Conservation (phyloP, 148 eudicot species). For the Amaranthus hypochondriacus region DNA sequence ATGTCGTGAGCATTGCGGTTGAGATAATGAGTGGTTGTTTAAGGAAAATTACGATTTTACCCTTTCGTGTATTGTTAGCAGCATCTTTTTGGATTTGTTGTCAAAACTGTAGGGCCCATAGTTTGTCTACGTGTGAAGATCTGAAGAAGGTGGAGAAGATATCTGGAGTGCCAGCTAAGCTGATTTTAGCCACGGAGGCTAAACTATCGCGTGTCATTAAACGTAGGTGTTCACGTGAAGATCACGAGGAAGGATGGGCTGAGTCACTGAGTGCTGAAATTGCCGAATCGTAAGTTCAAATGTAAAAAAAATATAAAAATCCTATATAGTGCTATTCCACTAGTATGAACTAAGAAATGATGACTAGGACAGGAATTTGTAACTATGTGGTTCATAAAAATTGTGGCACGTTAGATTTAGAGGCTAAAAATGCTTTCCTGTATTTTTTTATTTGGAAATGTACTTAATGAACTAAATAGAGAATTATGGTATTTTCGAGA, state of each 20-base stretch:
- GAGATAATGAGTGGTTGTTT: constrained; percentile 20
- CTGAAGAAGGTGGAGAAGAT: constrained; percentile 48
- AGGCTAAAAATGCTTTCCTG: neutral
- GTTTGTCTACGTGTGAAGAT: constrained; percentile 25
- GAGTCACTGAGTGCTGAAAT: constrained; percentile 15
- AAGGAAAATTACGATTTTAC: constrained; percentile 29
- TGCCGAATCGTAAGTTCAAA: neutral
- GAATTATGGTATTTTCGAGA: neutral
- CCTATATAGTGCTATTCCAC: neutral
- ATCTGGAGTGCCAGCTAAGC: constrained; percentile 59
- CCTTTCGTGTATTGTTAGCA: constrained; percentile 44
- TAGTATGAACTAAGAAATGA: neutral
- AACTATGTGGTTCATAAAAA: neutral
- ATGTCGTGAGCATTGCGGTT: constrained; percentile 25
- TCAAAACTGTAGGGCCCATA: neutral
- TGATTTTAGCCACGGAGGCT: constrained; percentile 39
- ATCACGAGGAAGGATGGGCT: constrained; percentile 62
- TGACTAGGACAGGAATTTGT: neutral
- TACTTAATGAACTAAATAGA: neutral
- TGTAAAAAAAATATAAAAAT: neutral
- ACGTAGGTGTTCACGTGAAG: constrained; percentile 18
- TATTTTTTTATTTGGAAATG: neutral
- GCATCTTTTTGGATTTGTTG: constrained; percentile 46
- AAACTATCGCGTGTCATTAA: constrained; percentile 33
- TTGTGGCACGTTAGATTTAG: constrained; percentile 3